Conservation (phyloP, 306 rosid genomes). For the Canavalia gladiata region DNA sequence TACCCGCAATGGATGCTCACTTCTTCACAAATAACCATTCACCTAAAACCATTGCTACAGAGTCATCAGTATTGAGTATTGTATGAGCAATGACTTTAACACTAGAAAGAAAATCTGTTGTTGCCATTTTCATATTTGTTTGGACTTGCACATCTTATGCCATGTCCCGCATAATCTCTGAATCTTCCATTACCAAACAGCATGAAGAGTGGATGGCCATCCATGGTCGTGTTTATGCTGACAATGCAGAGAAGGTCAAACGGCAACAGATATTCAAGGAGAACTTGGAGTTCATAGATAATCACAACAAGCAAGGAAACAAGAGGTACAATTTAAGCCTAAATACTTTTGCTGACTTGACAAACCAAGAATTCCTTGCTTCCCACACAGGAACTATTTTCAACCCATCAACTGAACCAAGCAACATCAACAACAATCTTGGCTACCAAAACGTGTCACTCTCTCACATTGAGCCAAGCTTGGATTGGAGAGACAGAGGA, state of each 20-base stretch:
- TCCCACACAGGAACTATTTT: constrained; percentile 13
- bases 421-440: background rate
- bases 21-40: background rate
- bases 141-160: constrained; percentile 9
- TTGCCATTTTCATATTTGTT: background rate
- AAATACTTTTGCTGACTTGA: constrained; percentile 22
- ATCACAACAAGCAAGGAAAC: background rate
- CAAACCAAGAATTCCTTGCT: background rate
- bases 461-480: background rate
- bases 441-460: background rate
- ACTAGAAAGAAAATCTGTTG: background rate
- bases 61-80: background rate
- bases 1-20: background rate
- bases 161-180: background rate
- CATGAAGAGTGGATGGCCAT: constrained; percentile 23
- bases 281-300: constrained; percentile 18
- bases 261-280: constrained; percentile 40
- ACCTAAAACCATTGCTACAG: constrained; percentile 3
- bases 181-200: constrained; percentile 13
- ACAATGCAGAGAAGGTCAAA: constrained; percentile 20
- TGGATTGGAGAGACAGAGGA: constrained; percentile 39
- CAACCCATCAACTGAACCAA: background rate
- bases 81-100: constrained; percentile 38
- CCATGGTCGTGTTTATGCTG: background rate
- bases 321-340: background rate